Conservation (phyloP, 2,329 filamentous ascomycete species). For the Aspergillus intermedius region DNA sequence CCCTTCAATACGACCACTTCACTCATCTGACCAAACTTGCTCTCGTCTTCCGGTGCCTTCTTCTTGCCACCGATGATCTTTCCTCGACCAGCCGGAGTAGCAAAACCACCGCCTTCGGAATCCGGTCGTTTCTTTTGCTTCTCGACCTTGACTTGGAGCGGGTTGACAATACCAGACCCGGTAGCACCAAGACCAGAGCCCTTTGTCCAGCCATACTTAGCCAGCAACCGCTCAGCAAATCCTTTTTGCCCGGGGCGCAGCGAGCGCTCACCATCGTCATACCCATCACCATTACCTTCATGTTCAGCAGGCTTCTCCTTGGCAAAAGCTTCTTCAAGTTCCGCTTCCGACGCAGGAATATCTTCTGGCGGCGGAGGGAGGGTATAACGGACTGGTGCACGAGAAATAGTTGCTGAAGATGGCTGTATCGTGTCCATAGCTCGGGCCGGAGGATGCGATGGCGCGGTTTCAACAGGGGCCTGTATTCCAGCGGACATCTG, state of each 20-base stretch:
- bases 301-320: conserved; percentile 33
- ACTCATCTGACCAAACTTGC: conserved; percentile 66
- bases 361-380: conserved; percentile 47
- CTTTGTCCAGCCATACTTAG: conserved; percentile 88
- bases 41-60: conserved; percentile 42
- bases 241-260: conserved; percentile 71
- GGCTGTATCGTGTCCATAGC: conserved; percentile 36
- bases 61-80: conserved; percentile 74
- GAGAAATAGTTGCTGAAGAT: conserved; percentile 60
- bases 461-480: conserved; percentile 18
- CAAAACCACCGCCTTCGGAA: conserved; percentile 71
- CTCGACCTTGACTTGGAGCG: conserved; percentile 75
- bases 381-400: conserved; percentile 69
- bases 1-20: conserved; percentile 74
- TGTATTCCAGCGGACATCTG: conserved; percentile 16
- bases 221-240: conserved; percentile 82
- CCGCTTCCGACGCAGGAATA: conserved; percentile 48
- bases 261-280: conserved; percentile 45
- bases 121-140: conserved; percentile 75
- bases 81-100: conserved; percentile 61
- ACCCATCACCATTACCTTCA: conserved; percentile 15
- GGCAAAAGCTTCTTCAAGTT: conserved; percentile 44
- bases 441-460: conserved; percentile 25
- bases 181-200: conserved; percentile 80
- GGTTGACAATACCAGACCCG: conserved; percentile 74